Base-by-base conservation (phyloP, 1,284 basidiomycete species). In the Puccinia triticina region DNA sequence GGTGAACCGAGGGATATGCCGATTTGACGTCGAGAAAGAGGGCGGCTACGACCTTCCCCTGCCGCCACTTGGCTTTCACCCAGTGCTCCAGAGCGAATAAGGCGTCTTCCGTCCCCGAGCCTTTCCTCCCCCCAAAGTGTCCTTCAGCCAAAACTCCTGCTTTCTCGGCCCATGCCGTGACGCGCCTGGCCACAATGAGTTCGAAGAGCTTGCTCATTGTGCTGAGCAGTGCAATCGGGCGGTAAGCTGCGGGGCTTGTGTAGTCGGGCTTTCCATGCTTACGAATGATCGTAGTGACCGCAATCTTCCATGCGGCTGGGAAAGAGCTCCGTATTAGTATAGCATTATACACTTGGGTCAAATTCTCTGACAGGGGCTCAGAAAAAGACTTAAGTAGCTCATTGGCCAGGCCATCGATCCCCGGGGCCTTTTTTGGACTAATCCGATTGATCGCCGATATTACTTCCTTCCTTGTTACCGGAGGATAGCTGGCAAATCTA, bases 1-100 rank as follows among this genome's bases (percentile, higher is more conserved):
- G 1, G 12, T 80, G 50, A 0, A 80, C 67, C 2, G 50, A 80
- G 11, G 77, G 77, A 34, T 69, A 80, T 0, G 77, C 77, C 0
- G 66, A 67, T 32, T 59, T 80, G 3, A 80, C 55, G 32, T 76
- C 55, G 8, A 76, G 55, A 21, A 76, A 76, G 10, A 76, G 21
- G 32, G 12, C 55, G 0, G 48, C 50, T 0, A 57, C 77, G 11
- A 23, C 40, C 43, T 80, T 80, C 2, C 77, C 77, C 21, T 71
- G 34, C n/a, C 18, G 18, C 77, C 77, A 79, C 34, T 71, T 64
- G 26, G n/a, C 18, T 32, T 71, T 69, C 2, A 66, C 57, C 77
- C 77, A 79, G 11, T 32, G 21, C 8, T 23, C 26, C 55, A 29
- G 64, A 21, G 14, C 3, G 18, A 57, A 64, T 1, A 40, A 16